Conservation (phyloP, 2,329 filamentous ascomycete genomes). For the Furcasterigmium sp. region DNA sequence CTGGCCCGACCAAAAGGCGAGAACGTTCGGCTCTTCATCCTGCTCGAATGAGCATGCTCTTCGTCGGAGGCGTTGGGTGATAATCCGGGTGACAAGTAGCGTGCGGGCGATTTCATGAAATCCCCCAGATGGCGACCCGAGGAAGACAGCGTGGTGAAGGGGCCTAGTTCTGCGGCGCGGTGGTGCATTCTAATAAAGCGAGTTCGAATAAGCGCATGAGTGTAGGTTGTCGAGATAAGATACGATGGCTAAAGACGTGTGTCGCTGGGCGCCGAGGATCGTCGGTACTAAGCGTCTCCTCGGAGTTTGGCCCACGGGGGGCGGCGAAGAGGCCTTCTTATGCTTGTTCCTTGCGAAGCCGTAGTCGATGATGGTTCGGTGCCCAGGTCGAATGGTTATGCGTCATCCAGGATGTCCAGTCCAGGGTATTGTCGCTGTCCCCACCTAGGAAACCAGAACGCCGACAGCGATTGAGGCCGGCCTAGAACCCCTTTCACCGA, state of each 20-base stretch:
- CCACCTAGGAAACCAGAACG: not conserved
- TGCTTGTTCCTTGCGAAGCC: no score
- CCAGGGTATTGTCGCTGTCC: not conserved
- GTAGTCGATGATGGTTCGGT: no score
- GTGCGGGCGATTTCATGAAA: not conserved
- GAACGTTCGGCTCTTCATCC: not conserved
- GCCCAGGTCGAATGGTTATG: no score
- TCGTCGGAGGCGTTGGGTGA: slow-evolving; percentile 1
- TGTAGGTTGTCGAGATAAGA: no score
- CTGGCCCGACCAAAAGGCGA: not conserved
- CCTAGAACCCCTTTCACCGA: not conserved
- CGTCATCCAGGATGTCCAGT: no score
- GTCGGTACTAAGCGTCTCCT: no score
- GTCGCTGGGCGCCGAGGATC: no score
- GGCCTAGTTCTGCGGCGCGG: not conserved
- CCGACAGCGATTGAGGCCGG: not conserved
- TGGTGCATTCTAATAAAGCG: no score
- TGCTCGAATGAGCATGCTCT: not conserved
- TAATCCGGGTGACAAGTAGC: not conserved
- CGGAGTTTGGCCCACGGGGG: no score
- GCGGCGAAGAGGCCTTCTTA: no score
- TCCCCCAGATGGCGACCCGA: not conserved
- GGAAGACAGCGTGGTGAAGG: not conserved
- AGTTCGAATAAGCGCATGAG: no score
- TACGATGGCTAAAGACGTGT: no score